These are phyloP conservation scores for Ascoidea rubescens DNA, from an alignment of 805 yeast species.

Conservation along the genomic window DNA sequence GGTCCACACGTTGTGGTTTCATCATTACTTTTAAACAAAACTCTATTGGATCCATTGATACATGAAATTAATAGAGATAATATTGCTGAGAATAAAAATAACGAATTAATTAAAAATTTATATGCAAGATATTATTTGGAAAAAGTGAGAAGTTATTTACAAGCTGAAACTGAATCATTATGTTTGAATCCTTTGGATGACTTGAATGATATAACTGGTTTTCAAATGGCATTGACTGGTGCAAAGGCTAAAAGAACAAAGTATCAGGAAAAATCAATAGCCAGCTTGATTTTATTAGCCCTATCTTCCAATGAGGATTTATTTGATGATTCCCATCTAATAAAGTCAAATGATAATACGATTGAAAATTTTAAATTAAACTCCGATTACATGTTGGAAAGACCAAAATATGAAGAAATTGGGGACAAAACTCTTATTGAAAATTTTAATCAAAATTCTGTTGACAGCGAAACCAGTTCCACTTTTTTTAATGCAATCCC, in stretches of 20 bases:
- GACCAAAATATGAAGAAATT: constrained; percentile 50
- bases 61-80: background rate
- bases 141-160: constrained; percentile 46
- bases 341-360: constrained; percentile 22
- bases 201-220: constrained; percentile 44
- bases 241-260: constrained; percentile 81
- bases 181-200: constrained; percentile 38
- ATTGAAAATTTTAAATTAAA: constrained; percentile 42
- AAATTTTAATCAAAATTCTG: constrained; percentile 9
- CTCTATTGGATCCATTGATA: constrained; percentile 9
- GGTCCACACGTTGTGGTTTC: constrained; percentile 26
- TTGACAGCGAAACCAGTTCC: background rate
- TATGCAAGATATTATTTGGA: constrained; percentile 48
- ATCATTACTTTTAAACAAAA: constrained; percentile 16
- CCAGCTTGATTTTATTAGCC: constrained; percentile 70
- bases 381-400: constrained; percentile 69
- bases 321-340: constrained; percentile 8
- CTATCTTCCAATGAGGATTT: constrained; percentile 26
- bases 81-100: constrained; percentile 12
- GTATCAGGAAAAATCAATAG: constrained; percentile 56
- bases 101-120: constrained; percentile 20
- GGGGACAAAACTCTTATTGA: constrained; percentile 25
- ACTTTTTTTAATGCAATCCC: constrained; percentile 33
- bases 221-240: constrained; percentile 65
- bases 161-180: constrained; percentile 49